A percentile compares a stretch with the other conserved stretches of the same genome.
Conservation (phyloP, 371 early-diverging fungal genomes). For the Apophysomyces trapeziformis region DNA sequence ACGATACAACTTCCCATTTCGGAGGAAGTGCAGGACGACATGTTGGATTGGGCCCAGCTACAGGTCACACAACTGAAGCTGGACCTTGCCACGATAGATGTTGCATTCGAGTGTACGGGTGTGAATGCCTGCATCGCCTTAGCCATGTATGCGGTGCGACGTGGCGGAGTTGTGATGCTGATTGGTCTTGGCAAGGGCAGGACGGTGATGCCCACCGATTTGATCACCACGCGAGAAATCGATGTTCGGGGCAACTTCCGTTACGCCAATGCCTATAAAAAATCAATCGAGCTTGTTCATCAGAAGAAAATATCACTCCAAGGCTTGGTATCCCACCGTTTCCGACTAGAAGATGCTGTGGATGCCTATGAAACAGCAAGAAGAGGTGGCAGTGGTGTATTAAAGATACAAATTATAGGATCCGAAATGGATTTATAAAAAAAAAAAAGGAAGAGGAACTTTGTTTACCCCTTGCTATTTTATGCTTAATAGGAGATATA, state of each 20-base stretch:
- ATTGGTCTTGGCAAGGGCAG: constrained; percentile 17
- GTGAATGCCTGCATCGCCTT: constrained; percentile 22
- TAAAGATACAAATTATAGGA: constrained; percentile 28
- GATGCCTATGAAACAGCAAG: constrained; percentile 22
- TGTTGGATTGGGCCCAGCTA: constrained; percentile 16
- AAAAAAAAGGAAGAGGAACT: background rate
- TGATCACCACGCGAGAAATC: constrained; percentile 18
- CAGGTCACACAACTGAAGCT: constrained; percentile 10
- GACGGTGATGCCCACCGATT: constrained; percentile 8
- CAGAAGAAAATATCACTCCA: constrained; percentile 15
- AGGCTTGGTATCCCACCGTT: constrained; percentile 26
- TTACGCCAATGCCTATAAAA: constrained; percentile 22
- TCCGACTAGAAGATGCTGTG: constrained; percentile 19
- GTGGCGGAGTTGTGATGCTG: constrained; percentile 21
- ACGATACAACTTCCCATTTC: background rate
- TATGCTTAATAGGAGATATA: too few species aligned
- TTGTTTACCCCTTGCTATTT: too few species aligned
- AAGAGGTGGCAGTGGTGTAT: constrained; percentile 18
- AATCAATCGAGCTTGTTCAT: constrained; percentile 23
- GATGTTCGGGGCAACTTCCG: constrained; percentile 14
- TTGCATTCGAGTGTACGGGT: constrained; percentile 24
- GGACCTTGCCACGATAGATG: constrained; percentile 8
- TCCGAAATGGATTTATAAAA: constrained; percentile 19
- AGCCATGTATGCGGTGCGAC: constrained; percentile 17
- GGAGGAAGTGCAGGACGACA: background rate